These are phyloP conservation scores for Nemania sp. DNA, from an alignment of 2,329 filamentous ascomycete species.

Conservation along the genomic window DNA sequence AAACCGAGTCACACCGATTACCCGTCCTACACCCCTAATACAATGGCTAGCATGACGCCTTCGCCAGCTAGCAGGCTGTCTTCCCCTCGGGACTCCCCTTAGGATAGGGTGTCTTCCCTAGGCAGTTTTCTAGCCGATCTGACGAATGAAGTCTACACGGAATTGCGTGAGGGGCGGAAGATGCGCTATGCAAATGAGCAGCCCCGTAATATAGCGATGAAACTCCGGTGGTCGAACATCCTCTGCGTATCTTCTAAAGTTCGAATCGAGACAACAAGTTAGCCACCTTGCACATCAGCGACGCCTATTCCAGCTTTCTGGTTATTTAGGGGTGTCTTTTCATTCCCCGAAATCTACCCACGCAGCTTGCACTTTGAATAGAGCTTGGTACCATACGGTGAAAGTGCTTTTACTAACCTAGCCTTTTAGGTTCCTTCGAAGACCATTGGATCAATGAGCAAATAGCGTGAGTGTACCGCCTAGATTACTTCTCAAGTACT, in stretches of 20 bases:
- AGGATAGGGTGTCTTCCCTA: neutral
- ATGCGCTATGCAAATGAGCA: too few species aligned
- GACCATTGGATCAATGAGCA: constrained; percentile 58
- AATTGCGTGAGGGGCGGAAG: too few species aligned
- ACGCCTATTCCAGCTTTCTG: neutral
- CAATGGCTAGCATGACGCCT: constrained; percentile 3
- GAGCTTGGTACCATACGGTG: neutral
- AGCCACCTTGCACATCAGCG: constrained; percentile 1
- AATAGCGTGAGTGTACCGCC: constrained; percentile 45
- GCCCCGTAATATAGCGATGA: too few species aligned
- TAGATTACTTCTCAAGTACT: neutral
- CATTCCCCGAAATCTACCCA: neutral
- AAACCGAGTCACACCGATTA: constrained; percentile 19
- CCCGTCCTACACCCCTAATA: neutral
- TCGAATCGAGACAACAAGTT: neutral
- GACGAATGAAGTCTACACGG: too few species aligned
- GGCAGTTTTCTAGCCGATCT: too few species aligned
- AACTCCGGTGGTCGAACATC: neutral
- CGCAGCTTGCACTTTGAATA: neutral
- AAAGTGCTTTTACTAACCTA: constrained; percentile 39
- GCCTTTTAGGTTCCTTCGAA: constrained; percentile 53
- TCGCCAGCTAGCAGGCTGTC: too few species aligned
- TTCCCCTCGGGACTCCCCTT: neutral
- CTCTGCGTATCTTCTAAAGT: neutral
- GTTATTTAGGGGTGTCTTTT: neutral